phyloP scores from a whole-genome alignment of 1,139 yeast genomes.

The Wickerhamomyces sp. region DNA sequence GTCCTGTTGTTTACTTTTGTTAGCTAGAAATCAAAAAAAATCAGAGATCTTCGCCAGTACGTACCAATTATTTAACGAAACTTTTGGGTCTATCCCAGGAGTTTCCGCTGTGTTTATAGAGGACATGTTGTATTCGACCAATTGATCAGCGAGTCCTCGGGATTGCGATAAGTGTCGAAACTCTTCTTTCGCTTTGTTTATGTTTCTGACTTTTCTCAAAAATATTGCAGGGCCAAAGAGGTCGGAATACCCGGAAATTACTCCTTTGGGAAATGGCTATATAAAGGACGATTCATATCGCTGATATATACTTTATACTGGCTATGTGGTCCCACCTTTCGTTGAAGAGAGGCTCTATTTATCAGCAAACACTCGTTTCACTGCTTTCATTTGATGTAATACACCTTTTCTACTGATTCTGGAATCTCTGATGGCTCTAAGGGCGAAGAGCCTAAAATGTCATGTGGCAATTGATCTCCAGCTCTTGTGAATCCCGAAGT shows the following conservation, averaged over 20 bases:
- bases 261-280: background rate
- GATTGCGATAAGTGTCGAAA: too few species aligned
- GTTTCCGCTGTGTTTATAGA: background rate
- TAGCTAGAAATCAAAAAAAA: too few species aligned
- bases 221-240: background rate
- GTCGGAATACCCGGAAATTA: background rate
- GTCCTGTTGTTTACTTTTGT: conserved; percentile 15
- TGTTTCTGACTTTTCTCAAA: background rate
- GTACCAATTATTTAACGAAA: background rate
- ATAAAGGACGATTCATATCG: too few species aligned
- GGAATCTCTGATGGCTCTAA: conserved; percentile 34
- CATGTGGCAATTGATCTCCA: conserved; percentile 18
- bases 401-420: conserved; percentile 30
- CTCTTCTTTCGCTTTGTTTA: conserved; percentile 1
- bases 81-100: background rate
- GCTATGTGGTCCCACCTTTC: too few species aligned
- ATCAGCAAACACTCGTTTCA: too few species aligned
- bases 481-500: conserved; percentile 27
- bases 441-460: conserved; percentile 19
- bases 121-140: too few species aligned
- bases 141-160: too few species aligned
- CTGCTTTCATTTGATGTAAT: too few species aligned
- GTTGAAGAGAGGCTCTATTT: too few species aligned
- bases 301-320: too few species aligned
- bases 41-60: too few species aligned